Evolutionary conservation across 164 flowering plant genomes (phyloP).

Genomic region (Magnolia kwangsiensis): DNA sequence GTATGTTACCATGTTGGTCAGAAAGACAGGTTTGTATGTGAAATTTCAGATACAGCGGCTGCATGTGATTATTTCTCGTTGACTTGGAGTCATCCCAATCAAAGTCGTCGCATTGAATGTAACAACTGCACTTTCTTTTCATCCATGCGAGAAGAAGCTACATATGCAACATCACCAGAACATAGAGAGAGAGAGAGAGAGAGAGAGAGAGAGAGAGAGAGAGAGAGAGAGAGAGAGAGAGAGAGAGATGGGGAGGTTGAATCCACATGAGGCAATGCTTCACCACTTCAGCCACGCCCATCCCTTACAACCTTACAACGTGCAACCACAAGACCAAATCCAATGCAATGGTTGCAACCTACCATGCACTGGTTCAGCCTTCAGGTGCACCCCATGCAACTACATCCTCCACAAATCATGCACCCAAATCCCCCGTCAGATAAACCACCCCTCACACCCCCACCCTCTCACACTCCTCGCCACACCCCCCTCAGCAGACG

Average conservation of each 20-base stretch:
- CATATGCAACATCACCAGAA: too few species aligned
- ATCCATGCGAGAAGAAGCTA: too few species aligned
- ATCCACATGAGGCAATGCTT: neutral
- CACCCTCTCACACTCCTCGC: slow-evolving; percentile 13
- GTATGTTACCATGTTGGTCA: too few species aligned
- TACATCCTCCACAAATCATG: slow-evolving; percentile 7
- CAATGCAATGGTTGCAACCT: slow-evolving; percentile 1
- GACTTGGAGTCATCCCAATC: too few species aligned
- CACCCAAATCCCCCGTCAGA: neutral
- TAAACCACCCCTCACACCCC: slow-evolving; percentile 10
- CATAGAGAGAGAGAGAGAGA: too few species aligned
- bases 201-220: too few species aligned
- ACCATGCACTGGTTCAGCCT: neutral
- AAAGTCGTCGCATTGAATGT: too few species aligned
- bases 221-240: too few species aligned
- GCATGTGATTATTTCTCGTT: too few species aligned
- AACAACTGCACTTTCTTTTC: too few species aligned
- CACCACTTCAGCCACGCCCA: slow-evolving; percentile 25
- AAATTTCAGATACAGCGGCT: too few species aligned
- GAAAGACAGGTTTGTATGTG: too few species aligned
- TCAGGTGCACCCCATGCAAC: slow-evolving; percentile 10
- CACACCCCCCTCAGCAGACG: neutral
- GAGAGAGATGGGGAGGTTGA: slow-evolving; percentile 6
- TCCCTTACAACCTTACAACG: slow-evolving; percentile 6
- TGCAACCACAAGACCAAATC: neutral